Evolutionary conservation across 495 filamentous ascomycete genomes (phyloP).

Genomic region (Platismatia glauca): DNA sequence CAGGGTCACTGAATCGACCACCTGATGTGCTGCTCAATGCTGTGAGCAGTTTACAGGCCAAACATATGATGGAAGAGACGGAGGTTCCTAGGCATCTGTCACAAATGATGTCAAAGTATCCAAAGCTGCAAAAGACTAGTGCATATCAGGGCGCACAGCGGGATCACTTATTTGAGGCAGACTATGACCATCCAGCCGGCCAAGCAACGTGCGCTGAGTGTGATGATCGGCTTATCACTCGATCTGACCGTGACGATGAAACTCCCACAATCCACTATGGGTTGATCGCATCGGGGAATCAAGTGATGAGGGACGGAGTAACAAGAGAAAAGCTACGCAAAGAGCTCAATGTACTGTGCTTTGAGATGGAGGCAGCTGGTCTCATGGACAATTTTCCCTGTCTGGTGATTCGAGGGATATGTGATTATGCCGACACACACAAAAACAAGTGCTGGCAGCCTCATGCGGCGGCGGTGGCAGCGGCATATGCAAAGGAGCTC

Average conservation of each 20-base stretch:
- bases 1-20: constrained; percentile 30
- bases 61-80: constrained; percentile 19
- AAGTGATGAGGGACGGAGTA: constrained; percentile 30
- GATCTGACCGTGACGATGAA: constrained; percentile 17
- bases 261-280: no score
- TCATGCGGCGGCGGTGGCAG: constrained; percentile 31
- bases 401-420: constrained; percentile 17
- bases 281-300: constrained; percentile 32
- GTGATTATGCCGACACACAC: constrained; percentile 36
- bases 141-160: constrained; percentile 16
- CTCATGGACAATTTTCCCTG: constrained; percentile 27
- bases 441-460: constrained; percentile 31
- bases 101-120: constrained; percentile 21
- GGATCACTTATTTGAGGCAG: constrained; percentile 29
- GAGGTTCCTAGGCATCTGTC: constrained; percentile 19
- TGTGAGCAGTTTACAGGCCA: constrained; percentile 21
- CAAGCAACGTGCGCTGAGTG: constrained; percentile 20
- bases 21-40: constrained; percentile 28
- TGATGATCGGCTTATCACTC: no score
- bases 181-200: constrained; percentile 25
- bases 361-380: no score
- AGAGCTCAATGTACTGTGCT: no score
- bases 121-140: constrained; percentile 23
- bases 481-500: constrained; percentile 31
- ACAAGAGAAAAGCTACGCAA: constrained; percentile 27